Base-by-base conservation (phyloP, 768 basidiomycete genomes). In the Pulveroboletus ravenelii region DNA sequence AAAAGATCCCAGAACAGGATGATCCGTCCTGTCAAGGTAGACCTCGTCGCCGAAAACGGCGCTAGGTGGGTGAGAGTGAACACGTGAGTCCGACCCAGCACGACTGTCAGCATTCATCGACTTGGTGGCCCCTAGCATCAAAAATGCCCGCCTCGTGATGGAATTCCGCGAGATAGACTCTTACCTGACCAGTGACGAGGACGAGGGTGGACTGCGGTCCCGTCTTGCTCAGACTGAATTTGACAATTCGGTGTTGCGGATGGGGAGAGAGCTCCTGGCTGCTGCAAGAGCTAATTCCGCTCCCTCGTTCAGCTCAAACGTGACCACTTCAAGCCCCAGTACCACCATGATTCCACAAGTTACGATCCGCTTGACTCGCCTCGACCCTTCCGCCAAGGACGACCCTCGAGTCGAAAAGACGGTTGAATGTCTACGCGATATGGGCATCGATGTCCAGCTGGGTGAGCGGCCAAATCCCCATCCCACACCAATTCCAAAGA, bases 111-210 rank as follows among this genome's bases (percentile, higher is more conserved):
- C 20, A 23, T 23, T 23, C 20, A 23, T 4, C 20, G 29, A 50
- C 37, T 44, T 6, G 42, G 25, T 47, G n/a, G 7, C 32, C 32
- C n/a, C 25, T 58, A 93, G 90, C 10, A 80, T 86, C 10, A 93
- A 87, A 60, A 88, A 89, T 53, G 74, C 82, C 4, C 82, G 88
- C 2, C 72, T 95, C 27, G 68, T 87, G 5, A 78, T 85, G 30
- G 92, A 95, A 63, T 87, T 95, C 55, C 78, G 82, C 32, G 91
- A 93, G 68, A 78, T 89, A 30, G 92, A 93, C 55, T 88, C 87
- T 2, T 91, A 90, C 64, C 60, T 85, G 14, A 85, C 84, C 2
- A 62, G 60, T 41, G 76, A 76, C 6, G 76, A 75, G 3, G 72
- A 57, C 39, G 60, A 74, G 5, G 83, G 82, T 15, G 74, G 75